Evolutionary conservation across 805 yeast species (phyloP).

Genomic region (Candida berthetii): DNA sequence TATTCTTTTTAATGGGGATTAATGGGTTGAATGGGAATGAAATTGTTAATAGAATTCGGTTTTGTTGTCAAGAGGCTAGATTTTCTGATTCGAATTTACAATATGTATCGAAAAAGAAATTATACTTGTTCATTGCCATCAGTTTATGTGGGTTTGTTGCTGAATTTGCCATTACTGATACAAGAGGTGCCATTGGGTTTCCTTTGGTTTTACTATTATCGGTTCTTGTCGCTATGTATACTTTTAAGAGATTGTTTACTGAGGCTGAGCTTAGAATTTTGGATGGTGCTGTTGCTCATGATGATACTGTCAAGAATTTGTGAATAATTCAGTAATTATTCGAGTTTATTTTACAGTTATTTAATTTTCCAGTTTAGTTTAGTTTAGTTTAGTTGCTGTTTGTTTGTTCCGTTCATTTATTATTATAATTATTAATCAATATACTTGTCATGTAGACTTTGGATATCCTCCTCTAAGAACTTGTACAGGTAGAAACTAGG

Average conservation of each 20-base stretch:
- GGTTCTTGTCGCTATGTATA: constrained; percentile 57
- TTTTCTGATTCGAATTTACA: constrained; percentile 17
- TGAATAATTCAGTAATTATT: too few species aligned
- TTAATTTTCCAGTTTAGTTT: too few species aligned
- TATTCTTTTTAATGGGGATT: constrained; percentile 91
- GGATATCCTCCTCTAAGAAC: constrained; percentile 43
- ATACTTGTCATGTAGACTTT: constrained; percentile 22
- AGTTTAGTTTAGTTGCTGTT: too few species aligned
- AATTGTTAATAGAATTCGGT: constrained; percentile 56
- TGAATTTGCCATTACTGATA: constrained; percentile 81
- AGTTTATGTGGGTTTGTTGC: constrained; percentile 66
- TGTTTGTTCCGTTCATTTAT: not conserved
- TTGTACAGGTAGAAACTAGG: constrained; percentile 76
- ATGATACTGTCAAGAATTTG: constrained; percentile 43
- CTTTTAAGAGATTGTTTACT: constrained; percentile 61
- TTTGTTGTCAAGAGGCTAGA: constrained; percentile 37
- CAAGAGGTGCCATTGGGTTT: constrained; percentile 90
- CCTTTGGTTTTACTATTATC: constrained; percentile 73
- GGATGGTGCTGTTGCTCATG: constrained; percentile 62
- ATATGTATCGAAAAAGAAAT: constrained; percentile 24
- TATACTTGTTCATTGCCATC: constrained; percentile 48
- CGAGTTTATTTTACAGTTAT: too few species aligned
- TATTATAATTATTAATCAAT: not conserved
- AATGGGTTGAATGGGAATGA: constrained; percentile 67
- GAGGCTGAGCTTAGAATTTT: constrained; percentile 50